Conservation (phyloP, 768 basidiomycete genomes). For the Sarcodon sp. region DNA sequence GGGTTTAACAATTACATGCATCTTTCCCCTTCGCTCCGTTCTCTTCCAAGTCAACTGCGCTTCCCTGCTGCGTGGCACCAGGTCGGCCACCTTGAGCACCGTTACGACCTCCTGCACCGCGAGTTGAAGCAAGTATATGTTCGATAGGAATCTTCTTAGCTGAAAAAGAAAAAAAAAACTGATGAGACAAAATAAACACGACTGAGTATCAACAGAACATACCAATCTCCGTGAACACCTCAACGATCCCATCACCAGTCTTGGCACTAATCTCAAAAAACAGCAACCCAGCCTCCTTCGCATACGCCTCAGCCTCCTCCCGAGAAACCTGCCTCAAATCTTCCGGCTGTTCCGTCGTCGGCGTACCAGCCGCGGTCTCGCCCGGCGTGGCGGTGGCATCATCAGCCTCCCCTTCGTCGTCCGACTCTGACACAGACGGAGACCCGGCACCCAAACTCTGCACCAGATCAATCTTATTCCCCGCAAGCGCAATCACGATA, state of each 20-base stretch:
- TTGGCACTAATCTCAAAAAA: slow-evolving; percentile 99
- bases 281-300: slow-evolving; percentile 83
- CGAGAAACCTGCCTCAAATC: slow-evolving; percentile 79
- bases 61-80: slow-evolving; percentile 37
- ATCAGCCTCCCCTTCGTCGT: slow-evolving; percentile 82
- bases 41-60: slow-evolving; percentile 59
- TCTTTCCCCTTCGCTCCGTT: slow-evolving; percentile 55
- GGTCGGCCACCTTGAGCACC: slow-evolving; percentile 41
- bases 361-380: slow-evolving; percentile 29
- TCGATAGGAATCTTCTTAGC: slow-evolving; percentile 89
- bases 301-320: slow-evolving; percentile 95
- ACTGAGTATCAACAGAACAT: slow-evolving; percentile 11
- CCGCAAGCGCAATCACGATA: slow-evolving; percentile 96
- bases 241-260: slow-evolving; percentile 90
- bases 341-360: slow-evolving; percentile 49
- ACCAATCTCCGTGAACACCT: slow-evolving; percentile 99
- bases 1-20: slow-evolving; percentile 69
- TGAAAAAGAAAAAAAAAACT: slow-evolving; percentile 12
- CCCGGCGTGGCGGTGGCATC: slow-evolving; percentile 86
- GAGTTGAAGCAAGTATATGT: slow-evolving; percentile 79
- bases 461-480: slow-evolving; percentile 93
- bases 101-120: slow-evolving; percentile 50
- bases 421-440: slow-evolving; percentile 35
- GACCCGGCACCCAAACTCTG: slow-evolving; percentile 46
- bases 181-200: background rate